Conservation (phyloP, 1,284 basidiomycete genomes). For the Tremellales sp. region DNA sequence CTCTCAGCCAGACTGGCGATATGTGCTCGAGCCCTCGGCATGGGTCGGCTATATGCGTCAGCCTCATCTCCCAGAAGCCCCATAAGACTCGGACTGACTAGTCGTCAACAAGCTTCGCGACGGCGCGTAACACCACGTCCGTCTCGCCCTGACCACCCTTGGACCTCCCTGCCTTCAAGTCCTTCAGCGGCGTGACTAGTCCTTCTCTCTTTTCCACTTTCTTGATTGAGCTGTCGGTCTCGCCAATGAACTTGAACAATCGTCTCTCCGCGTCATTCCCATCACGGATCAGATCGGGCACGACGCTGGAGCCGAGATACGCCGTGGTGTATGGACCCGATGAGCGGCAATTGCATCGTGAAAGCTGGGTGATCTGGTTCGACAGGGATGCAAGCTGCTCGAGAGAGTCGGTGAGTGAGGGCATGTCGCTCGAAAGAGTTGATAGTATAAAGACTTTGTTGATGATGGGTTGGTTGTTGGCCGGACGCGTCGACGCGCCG, state of each 20-base stretch:
- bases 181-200: slow-evolving; percentile 37
- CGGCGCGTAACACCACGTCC: slow-evolving; percentile 34
- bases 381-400: slow-evolving; percentile 31
- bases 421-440: slow-evolving; percentile 56
- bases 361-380: slow-evolving; percentile 29
- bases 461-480: too few species aligned
- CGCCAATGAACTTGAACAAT: slow-evolving; percentile 42
- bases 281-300: slow-evolving; percentile 42
- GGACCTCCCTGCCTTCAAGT: slow-evolving; percentile 10
- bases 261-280: slow-evolving; percentile 34
- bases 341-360: slow-evolving; percentile 24
- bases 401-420: slow-evolving; percentile 37
- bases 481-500: too few species aligned
- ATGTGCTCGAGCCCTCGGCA: slow-evolving; percentile 39
- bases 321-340: slow-evolving; percentile 39
- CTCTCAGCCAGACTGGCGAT: slow-evolving; percentile 26
- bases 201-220: slow-evolving; percentile 37
- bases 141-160: slow-evolving; percentile 25
- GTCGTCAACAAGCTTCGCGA: slow-evolving; percentile 41
- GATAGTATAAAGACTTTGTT: not conserved
- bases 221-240: slow-evolving; percentile 17
- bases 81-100: slow-evolving; percentile 30
- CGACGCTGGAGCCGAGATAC: slow-evolving; percentile 27
- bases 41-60: slow-evolving; percentile 28
- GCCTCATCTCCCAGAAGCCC: not conserved